These are phyloP conservation scores for Amylostereum areolatum DNA, from an alignment of 1,284 basidiomycete genomes.

Conservation along the genomic window DNA sequence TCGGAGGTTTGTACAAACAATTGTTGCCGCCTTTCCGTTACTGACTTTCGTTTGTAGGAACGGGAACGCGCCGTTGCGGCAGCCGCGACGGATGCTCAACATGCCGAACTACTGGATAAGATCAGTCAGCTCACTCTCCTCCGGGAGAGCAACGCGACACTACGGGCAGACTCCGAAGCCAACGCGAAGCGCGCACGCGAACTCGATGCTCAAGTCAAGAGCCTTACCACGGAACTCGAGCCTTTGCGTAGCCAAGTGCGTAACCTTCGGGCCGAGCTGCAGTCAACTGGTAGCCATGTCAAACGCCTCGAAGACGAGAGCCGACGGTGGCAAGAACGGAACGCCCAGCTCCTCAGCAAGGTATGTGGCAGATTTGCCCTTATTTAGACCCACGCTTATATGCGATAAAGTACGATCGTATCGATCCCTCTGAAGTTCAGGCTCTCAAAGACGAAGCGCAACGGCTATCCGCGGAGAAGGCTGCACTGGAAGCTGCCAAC, in stretches of 20 bases:
- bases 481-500: conserved; percentile 8
- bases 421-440: conserved; percentile 84
- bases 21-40: not conserved
- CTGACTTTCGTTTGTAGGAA: conserved; percentile 44
- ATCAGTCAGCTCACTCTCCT: conserved; percentile 86
- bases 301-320: conserved; percentile 74
- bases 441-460: conserved; percentile 71
- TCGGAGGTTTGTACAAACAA: conserved; percentile 44
- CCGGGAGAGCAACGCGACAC: conserved; percentile 83
- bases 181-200: conserved; percentile 61
- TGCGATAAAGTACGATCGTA: conserved; percentile 68
- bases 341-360: conserved; percentile 75
- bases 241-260: conserved; percentile 73
- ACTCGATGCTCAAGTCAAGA: conserved; percentile 59
- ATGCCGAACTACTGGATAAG: conserved; percentile 80
- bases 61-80: conserved; percentile 68
- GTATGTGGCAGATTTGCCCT: conserved; percentile 29
- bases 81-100: conserved; percentile 72
- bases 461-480: conserved; percentile 39
- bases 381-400: not conserved
- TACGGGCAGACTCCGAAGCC: conserved; percentile 71
- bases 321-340: conserved; percentile 81
- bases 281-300: conserved; percentile 66
- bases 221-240: conserved; percentile 59
- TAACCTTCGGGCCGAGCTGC: conserved; percentile 67